Evolutionary conservation across 306 rosid species (phyloP), one percentile per base, ranked within the genome.

Genomic region (Aeschynomene evenia): DNA sequence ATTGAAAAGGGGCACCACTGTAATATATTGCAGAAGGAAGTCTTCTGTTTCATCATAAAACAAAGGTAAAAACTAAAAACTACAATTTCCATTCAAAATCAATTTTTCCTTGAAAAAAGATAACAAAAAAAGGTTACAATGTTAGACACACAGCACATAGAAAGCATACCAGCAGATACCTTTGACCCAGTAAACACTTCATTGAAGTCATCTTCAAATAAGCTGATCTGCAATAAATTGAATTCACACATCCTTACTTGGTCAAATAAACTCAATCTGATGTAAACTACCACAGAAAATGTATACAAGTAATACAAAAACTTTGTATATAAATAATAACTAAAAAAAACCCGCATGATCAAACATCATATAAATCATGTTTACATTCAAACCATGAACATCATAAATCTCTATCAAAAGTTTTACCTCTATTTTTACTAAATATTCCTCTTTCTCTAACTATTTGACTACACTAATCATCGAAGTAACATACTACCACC

Each of bases 141-240:
- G 48, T 15, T 39, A 69, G 60, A 52, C 59, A 52, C 59, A 70
- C 42, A 58, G 69, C 22, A 73, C 49, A 74, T 33, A 33, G 67
- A 64, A 67, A 66, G 89, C 98, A 48, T 90, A 90, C 97, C 98
- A 81, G 90, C 85, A 66, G 92, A 79, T 76, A 80, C 87, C 87
- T 83, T 87, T 79, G 82, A 77, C 81, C 89, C 93, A 55, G 85
- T 77, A 71, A 80, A 80, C 39, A 75, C 89, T 66, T 94, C 80
- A 64, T 85, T 89, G 74, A 90, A 90, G 72, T 90, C 98, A 36
- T 85, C 92, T 68, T 78, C 79, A 43, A 84, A 72, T 53, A 85
- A 80, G 49, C 63, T 75, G 43, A 87, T 81, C 97, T 94, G 86
- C 86, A 73, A 68, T 39, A n/a, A 79, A 45, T n/a, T 58, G 5